Evolutionary conservation across 805 yeast genomes (phyloP).

Genomic region (Teunomyces panamensis): DNA sequence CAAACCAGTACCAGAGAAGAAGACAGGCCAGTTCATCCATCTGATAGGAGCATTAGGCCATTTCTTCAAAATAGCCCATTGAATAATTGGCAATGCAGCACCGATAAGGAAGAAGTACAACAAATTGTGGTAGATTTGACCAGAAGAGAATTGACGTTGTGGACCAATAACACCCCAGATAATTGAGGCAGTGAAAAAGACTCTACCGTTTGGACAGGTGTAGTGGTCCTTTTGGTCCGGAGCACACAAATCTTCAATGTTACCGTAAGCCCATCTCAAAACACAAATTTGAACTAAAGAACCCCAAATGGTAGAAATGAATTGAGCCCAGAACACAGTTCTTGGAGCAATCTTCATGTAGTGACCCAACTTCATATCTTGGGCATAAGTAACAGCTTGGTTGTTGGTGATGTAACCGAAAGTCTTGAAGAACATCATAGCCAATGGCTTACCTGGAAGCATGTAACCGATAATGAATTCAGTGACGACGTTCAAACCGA

Average conservation of each 20-base stretch:
- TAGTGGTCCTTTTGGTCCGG: constrained; percentile 26
- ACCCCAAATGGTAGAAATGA: constrained; percentile 43
- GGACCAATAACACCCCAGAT: constrained; percentile 46
- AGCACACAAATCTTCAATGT: constrained; percentile 31
- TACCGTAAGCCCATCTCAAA: constrained; percentile 41
- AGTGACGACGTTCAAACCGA: constrained; percentile 42
- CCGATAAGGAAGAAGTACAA: constrained; percentile 41
- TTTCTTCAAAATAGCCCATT: constrained; percentile 38
- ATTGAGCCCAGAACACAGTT: constrained; percentile 41
- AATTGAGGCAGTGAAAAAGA: constrained; percentile 42
- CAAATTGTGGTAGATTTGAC: constrained; percentile 25
- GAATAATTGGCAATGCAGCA: constrained; percentile 32
- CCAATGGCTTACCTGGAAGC: constrained; percentile 48
- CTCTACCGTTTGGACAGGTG: constrained; percentile 43
- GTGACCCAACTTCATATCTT: constrained; percentile 45
- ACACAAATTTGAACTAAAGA: constrained; percentile 39
- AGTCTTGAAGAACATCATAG: constrained; percentile 47
- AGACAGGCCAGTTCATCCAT: constrained; percentile 34
- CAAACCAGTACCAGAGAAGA: constrained; percentile 49
- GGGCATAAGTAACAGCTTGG: constrained; percentile 49
- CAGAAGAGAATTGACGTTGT: constrained; percentile 13
- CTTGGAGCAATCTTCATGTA: constrained; percentile 43
- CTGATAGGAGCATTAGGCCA: constrained; percentile 36
- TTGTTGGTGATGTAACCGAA: constrained; percentile 47
- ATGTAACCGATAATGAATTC: constrained; percentile 44